A percentile compares a stretch with the other conserved stretches of the same genome.
phyloP scores from a whole-genome alignment of 106 monocot genomes.

The Dioscorea zingiberensis region DNA sequence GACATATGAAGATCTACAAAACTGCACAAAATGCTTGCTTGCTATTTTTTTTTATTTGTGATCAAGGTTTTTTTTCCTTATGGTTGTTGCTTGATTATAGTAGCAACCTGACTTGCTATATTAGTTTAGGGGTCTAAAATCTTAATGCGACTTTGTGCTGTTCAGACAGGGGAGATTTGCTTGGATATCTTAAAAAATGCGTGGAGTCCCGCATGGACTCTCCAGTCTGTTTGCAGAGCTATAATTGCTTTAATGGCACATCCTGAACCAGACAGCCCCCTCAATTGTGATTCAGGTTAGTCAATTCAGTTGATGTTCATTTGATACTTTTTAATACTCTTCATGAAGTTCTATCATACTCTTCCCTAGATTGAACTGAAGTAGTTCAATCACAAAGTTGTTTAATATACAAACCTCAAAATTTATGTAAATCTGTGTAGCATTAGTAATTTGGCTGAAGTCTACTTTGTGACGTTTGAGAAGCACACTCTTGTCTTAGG shows the following conservation, averaged over 20 bases:
- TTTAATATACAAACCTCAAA: no score
- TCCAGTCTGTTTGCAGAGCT: constrained; percentile 95
- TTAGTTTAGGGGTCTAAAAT: neutral
- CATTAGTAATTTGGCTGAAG: no score
- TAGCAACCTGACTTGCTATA: no score
- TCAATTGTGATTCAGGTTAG: constrained; percentile 96
- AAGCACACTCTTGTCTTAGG: no score
- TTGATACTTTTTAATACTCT: neutral
- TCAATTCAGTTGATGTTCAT: neutral
- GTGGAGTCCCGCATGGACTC: constrained; percentile 97
- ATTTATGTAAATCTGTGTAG: neutral
- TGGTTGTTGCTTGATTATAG: no score
- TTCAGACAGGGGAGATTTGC: constrained; percentile 95
- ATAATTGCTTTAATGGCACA: constrained; percentile 99
- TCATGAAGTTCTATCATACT: neutral
- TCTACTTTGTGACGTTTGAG: no score
- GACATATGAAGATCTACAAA: no score
- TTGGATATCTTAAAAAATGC: constrained; percentile 98
- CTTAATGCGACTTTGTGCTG: constrained; percentile 3
- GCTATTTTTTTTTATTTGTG: no score
- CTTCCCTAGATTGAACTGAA: neutral
- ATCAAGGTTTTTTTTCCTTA: no score
- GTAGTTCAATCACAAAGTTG: neutral
- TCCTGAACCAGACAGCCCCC: constrained; percentile 96
- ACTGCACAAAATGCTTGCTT: no score